Evolutionary conservation across 495 filamentous ascomycete genomes (phyloP), one percentile per base, ranked within the genome.

Genomic region (Annulohypoxylon stygium): DNA sequence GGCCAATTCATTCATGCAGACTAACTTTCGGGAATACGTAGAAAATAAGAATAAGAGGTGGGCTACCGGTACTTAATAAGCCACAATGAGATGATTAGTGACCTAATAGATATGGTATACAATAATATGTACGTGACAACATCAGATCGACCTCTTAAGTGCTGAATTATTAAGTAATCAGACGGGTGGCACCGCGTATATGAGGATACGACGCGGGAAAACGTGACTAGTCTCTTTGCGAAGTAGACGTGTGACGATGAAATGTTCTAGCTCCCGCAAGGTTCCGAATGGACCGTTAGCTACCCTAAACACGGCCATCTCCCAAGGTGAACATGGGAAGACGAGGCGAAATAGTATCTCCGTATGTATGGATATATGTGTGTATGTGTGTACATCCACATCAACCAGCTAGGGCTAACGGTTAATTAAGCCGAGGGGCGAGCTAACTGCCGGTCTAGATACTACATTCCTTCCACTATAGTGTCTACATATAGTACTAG

Each of bases 401-500:
- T 26, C 36, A 47, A 62, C 61, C 10, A 51, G 12, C 43, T 26
- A 25, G 23, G 10, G 20, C 48, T 74, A 70, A 41, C 58, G 58
- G 62, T 59, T 74, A 70, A 67, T 70, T 12, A 64, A 69, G 41
- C 62, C 62, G 51, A 70, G 48, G 20, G 39, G 37, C 43, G 23
- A 55, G 57, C 71, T 70, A 70, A 39, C 61, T 45, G 63, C 43
- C 48, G 34, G 63, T 45, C 43, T 50, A 65, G 23, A 53, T 63
- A 60, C 50, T 58, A 67, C 48, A 48, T 9, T 18, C 43, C 43
- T 47, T 47, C 30, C 30, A 47, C 43, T 20, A 20, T 47, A 47
- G 7, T 47, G 9, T 47, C n/a, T 47, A 47, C 30, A 30, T 30
- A 30, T 30, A 30, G 5, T 30, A 30, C 30, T 30, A 30, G 30